These are phyloP conservation scores for Penicillium arizonense DNA, from an alignment of 495 filamentous ascomycete species.

Conservation along the genomic window DNA sequence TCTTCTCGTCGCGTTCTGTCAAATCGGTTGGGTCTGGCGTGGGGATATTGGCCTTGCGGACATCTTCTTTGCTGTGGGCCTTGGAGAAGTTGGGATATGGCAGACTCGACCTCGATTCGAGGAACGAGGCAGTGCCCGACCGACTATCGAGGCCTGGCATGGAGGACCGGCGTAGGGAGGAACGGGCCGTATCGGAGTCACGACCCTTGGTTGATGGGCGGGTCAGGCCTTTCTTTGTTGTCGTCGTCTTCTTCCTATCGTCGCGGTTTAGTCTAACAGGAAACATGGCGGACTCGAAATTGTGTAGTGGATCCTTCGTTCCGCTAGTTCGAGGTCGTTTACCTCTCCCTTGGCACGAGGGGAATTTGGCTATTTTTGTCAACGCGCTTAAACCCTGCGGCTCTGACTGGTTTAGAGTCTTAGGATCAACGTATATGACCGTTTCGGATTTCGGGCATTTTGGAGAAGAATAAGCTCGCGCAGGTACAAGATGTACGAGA, in stretches of 20 bases:
- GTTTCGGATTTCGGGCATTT: too few species aligned
- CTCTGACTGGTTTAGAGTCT: too few species aligned
- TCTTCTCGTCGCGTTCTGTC: constrained; percentile 45
- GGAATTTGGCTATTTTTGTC: too few species aligned
- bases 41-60: constrained; percentile 66
- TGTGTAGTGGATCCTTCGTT: constrained; percentile 22
- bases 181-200: constrained; percentile 38
- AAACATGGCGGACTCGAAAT: constrained; percentile 42
- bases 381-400: background rate
- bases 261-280: constrained; percentile 44
- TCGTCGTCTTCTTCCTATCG: constrained; percentile 33
- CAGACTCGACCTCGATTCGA: constrained; percentile 57
- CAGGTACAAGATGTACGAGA: background rate
- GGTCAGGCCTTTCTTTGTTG: constrained; percentile 28
- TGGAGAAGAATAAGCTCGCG: background rate
- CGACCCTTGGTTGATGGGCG: constrained; percentile 49
- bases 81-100: constrained; percentile 89
- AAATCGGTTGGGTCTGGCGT: constrained; percentile 82
- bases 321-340: constrained; percentile 18
- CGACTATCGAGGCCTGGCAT: constrained; percentile 48
- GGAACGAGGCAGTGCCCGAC: constrained; percentile 42
- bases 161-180: constrained; percentile 46
- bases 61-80: constrained; percentile 80
- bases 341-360: constrained; percentile 1
- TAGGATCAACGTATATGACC: too few species aligned